Evolutionary conservation across 148 eudicot genomes (phyloP), one percentile per base, ranked within the genome.

Genomic region (Fagopyrum homotropicum): DNA sequence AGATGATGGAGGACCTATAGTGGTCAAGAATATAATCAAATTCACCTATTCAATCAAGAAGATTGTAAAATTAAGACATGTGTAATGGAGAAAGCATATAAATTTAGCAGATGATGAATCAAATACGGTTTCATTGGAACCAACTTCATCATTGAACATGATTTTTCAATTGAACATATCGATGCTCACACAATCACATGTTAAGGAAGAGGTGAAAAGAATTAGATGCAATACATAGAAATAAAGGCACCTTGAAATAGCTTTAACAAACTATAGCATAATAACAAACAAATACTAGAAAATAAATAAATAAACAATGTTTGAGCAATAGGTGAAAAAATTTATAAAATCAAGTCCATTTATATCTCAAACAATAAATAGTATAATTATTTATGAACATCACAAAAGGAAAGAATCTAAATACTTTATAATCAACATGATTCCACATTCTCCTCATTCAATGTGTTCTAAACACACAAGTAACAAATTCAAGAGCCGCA

Each of bases 21-120:
- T 74, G 80, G 78, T 88, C 95, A 87, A 95, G 89, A 81, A 89
- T 84, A 78, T 92, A 97, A 82, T 95, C 99, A 85, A 92, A 95
- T 84, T 95, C 99, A 80, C 99, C 99, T 95, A 86, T 35, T 45
- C 45, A 64, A 40, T 35, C 30, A 64, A 35, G 30, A 43, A 61
- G 69, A 61, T 61, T 29, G 15, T 30, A 44, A 29, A 61, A 61
- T 61, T 61, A 61, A 30, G 12, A 14, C 70, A 6, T 1, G 30
- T 17, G 43, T 17, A 26, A 11, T 30, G 15, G 9, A 40, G 8
- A 35, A 64, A 40, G 70, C 12, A 11, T 35, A 30, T 64, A 8
- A 11, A 30, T 35, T 64, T 15, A 2, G 17, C 30, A 7, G 45
- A 64, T 35, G 45, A 45, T 30, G 14, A 64, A 64, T 40, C 70